Evolutionary conservation across 2,329 filamentous ascomycete species (phyloP), one percentile per base, ranked within the genome.

Genomic region (Pseudogymnoascus sp.): DNA sequence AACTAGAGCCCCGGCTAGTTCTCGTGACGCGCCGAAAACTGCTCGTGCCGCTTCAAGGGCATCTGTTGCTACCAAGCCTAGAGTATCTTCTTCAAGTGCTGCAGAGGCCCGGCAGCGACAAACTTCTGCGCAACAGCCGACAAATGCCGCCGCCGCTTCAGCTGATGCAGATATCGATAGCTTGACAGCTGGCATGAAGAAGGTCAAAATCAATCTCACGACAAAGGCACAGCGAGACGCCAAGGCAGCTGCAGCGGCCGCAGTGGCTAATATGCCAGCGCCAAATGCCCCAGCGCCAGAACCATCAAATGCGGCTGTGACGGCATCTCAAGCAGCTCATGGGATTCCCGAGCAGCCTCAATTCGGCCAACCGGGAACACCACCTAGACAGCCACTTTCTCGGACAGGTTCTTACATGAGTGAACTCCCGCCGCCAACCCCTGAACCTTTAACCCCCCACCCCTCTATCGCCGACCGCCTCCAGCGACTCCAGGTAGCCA

Each of bases 121-220:
- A 23, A 61, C 37, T 36, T 36, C 45, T 34, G 51, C 51, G n/a
- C 51, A 57, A 34, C 51, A 57, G 16, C 29, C 29, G 10, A 12
- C 51, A 7, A 57, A 18, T 34, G 51, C 8, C 11, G n/a, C 51
- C 5, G 10, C 29, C 18, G n/a, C 51, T 57, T 21, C 29, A 57
- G 26, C 29, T 21, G 51, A 45, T 42, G 61, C 69, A 59, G 80
- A 80, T 60, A 71, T 87, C 37, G 82, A 86, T 62, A 79, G 75
- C 60, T 77, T 88, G 65, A 82, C 83, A 0, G 78, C 76, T 37
- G 81, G 82, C 1, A 82, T 87, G 80, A 86, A 83, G 71, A 85
- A 82, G 71, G 83, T 87, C 64, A 86, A 82, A 70, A 84, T 87
- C 68, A 86, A 82, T 62, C 72, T 87, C 23, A 77, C 86, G 40